Evolutionary conservation across 768 basidiomycete genomes (phyloP).

Genomic region (Mycena amicta): DNA sequence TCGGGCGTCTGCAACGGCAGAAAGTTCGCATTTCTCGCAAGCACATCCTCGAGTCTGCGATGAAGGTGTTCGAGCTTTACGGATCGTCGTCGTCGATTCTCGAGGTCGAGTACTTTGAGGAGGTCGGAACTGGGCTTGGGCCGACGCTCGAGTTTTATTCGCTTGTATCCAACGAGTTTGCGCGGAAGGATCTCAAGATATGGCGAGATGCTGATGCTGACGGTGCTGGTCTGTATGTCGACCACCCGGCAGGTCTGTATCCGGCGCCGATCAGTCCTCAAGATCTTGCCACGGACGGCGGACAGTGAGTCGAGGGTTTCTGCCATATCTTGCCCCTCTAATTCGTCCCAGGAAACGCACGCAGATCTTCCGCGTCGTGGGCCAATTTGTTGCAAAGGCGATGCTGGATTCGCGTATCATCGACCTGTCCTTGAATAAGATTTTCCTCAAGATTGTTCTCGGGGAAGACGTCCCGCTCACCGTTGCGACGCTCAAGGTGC

Average conservation of each 20-base stretch:
- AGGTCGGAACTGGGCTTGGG: conserved; percentile 96
- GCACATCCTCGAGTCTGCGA: conserved; percentile 92
- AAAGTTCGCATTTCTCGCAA: conserved; percentile 96
- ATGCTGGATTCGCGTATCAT: conserved; percentile 97
- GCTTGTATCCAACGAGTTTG: conserved; percentile 95
- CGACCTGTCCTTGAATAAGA: conserved; percentile 90
- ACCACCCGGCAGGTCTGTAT: conserved; percentile 84
- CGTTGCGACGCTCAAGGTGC: conserved; percentile 79
- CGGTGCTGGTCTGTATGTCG: conserved; percentile 69
- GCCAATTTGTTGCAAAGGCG: conserved; percentile 96
- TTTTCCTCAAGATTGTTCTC: conserved; percentile 90
- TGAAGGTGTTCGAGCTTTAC: conserved; percentile 96
- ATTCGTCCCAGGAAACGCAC: no score
- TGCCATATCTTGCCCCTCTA: no score
- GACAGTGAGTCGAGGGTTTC: no score
- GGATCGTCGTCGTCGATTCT: conserved; percentile 92
- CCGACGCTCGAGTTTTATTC: conserved; percentile 99
- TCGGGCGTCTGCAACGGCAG: conserved; percentile 90
- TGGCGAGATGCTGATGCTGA: conserved; percentile 86
- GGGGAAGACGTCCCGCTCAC: conserved; percentile 85
- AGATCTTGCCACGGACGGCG: conserved; percentile 71
- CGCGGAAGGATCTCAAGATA: conserved; percentile 80
- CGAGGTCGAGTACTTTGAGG: conserved; percentile 98
- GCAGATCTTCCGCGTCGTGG: conserved; percentile 86
- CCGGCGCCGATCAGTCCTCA: conserved; percentile 79